Evolutionary conservation across 169 alveolate genomes (phyloP).

Genomic region (Eimeria tenella): DNA sequence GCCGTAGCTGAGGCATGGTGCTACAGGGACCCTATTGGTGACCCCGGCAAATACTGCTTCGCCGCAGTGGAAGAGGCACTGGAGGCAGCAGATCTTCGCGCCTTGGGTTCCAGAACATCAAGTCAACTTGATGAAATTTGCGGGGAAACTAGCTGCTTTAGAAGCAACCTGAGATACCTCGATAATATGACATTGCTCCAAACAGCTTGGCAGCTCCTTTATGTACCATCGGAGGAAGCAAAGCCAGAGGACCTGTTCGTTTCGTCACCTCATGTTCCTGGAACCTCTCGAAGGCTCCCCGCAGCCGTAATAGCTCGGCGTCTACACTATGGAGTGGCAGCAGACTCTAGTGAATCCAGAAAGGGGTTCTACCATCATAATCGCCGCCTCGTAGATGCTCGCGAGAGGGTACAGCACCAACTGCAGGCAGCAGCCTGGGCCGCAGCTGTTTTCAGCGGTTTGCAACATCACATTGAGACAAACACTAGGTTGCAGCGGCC

Average conservation of each 20-base stretch:
- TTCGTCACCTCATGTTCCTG: background rate
- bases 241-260: background rate
- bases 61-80: constrained; percentile 75
- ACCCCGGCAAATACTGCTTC: constrained; percentile 79
- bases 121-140: constrained; percentile 79
- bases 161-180: constrained; percentile 81
- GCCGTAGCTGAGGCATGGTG: constrained; percentile 85
- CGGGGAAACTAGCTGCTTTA: constrained; percentile 78
- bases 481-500: background rate
- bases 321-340: background rate
- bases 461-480: constrained; percentile 1
- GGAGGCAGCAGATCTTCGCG: constrained; percentile 56
- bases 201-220: constrained; percentile 82
- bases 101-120: constrained; percentile 55
- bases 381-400: constrained; percentile 55
- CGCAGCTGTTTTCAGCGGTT: constrained; percentile 39
- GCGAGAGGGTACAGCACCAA: constrained; percentile 34
- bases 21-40: constrained; percentile 51
- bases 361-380: constrained; percentile 10
- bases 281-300: background rate
- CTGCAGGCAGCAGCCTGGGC: constrained; percentile 46
- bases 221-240: constrained; percentile 9
- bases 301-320: constrained; percentile 23
- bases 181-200: constrained; percentile 84
- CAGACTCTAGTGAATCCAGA: background rate